Evolutionary conservation across 257 asterid genomes (phyloP).

Genomic region (Ligustrum vulgare): DNA sequence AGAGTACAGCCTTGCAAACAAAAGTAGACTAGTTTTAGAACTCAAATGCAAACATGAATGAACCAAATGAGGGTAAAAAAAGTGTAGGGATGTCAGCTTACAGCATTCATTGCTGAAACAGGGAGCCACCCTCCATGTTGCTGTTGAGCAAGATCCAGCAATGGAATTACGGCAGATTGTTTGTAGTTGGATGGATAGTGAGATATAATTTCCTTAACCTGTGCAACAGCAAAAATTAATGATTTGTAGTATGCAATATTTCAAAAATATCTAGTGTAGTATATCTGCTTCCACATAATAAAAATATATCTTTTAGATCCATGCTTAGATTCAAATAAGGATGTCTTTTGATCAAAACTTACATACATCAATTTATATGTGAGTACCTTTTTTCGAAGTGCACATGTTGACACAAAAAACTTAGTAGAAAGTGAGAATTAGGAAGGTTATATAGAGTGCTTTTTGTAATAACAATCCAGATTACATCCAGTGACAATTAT

Average conservation of each 20-base stretch:
- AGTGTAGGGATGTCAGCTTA: constrained; percentile 36
- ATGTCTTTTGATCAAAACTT: constrained; percentile 8
- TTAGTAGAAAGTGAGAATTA: neutral
- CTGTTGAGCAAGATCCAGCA: constrained; percentile 98
- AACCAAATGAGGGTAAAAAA: constrained; percentile 16
- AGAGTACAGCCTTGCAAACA: neutral
- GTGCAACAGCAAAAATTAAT: constrained; percentile 25
- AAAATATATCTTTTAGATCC: neutral
- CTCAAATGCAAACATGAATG: neutral
- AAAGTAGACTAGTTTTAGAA: neutral
- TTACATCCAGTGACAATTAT: constrained; percentile 1
- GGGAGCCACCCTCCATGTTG: constrained; percentile 99
- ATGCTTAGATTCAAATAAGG: neutral
- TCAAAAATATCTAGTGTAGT: neutral
- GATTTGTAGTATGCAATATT: constrained; percentile 9
- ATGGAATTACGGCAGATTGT: constrained; percentile 94
- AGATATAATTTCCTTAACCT: constrained; percentile 85
- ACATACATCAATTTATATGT: neutral
- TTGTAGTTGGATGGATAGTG: constrained; percentile 94
- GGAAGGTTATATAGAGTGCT: neutral
- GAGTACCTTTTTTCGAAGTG: neutral
- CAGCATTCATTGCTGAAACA: constrained; percentile 97
- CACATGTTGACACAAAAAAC: neutral
- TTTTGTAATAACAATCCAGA: constrained; percentile 8
- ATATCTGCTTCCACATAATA: neutral